Conservation (phyloP, 345 rosid genomes). For the Brassica napus region DNA sequence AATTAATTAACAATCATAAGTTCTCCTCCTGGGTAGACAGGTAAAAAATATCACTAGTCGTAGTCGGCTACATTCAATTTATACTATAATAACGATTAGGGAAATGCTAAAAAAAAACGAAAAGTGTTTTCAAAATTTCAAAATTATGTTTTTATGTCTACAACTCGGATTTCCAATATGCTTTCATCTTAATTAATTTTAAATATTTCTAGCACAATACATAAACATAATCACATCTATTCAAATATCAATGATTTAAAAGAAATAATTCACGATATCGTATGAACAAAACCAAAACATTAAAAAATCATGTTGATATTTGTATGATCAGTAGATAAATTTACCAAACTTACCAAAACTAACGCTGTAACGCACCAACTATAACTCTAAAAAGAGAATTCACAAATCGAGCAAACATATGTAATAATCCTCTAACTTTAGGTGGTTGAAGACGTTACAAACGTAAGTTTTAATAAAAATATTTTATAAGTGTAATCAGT, state of each 20-base stretch:
- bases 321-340: not conserved
- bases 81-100: not conserved
- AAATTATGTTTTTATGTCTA: not conserved
- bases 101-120: not conserved
- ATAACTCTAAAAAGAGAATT: not conserved
- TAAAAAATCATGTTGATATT: not conserved
- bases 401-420: not conserved
- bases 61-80: not conserved
- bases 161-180: not conserved
- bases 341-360: not conserved
- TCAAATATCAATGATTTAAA: no score
- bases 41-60: constrained; percentile 8
- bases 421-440: not conserved
- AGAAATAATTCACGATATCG: no score
- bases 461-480: no score
- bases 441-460: not conserved
- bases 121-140: not conserved
- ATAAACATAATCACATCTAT: not conserved
- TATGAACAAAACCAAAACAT: no score
- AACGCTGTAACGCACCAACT: not conserved
- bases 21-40: constrained; percentile 28
- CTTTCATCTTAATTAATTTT: not conserved
- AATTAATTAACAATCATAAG: constrained; percentile 27
- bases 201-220: not conserved
- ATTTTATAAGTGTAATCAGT: not conserved